Evolutionary conservation across 768 basidiomycete species (phyloP).

Genomic region (Lanmaoa rubissima): DNA sequence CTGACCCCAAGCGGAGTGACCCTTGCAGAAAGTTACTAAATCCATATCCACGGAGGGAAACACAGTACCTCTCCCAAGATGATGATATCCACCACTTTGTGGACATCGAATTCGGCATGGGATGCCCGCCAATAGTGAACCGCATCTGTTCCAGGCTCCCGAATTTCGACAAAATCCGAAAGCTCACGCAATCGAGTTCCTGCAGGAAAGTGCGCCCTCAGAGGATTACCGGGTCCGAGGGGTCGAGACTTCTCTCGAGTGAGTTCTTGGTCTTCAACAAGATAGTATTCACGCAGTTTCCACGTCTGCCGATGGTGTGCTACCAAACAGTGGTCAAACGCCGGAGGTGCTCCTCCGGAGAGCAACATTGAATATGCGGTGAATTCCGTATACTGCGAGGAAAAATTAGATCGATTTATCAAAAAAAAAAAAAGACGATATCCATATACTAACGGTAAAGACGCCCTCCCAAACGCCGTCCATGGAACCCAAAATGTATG

Average conservation of each 20-base stretch:
- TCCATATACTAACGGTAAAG: constrained; percentile 57
- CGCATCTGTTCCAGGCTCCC: constrained; percentile 39
- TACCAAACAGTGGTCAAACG: constrained; percentile 70
- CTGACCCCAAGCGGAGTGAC: constrained; percentile 90
- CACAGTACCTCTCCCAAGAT: constrained; percentile 66
- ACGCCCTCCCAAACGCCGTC: constrained; percentile 81
- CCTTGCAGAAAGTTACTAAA: constrained; percentile 42
- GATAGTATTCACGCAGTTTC: constrained; percentile 78
- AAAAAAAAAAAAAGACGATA: background rate
- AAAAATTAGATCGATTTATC: background rate
- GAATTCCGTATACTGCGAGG: constrained; percentile 74
- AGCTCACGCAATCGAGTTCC: constrained; percentile 51
- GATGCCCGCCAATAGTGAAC: constrained; percentile 31
- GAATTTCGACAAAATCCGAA: constrained; percentile 46
- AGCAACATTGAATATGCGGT: constrained; percentile 76
- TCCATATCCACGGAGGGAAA: background rate
- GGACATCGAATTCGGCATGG: constrained; percentile 30
- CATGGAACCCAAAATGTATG: constrained; percentile 63
- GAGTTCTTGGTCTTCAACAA: constrained; percentile 36
- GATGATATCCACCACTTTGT: constrained; percentile 51
- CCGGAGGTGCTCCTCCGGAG: constrained; percentile 60
- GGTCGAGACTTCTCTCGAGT: constrained; percentile 23
- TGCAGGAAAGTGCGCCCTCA: constrained; percentile 59
- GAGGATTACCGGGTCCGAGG: constrained; percentile 56
- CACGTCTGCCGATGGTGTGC: constrained; percentile 89